Percentiles rank a stretch among this genome's conserved stretches.
These are phyloP conservation scores for Marasmius fiardii DNA, from an alignment of 1,284 basidiomycete genomes.

Conservation along the genomic window DNA sequence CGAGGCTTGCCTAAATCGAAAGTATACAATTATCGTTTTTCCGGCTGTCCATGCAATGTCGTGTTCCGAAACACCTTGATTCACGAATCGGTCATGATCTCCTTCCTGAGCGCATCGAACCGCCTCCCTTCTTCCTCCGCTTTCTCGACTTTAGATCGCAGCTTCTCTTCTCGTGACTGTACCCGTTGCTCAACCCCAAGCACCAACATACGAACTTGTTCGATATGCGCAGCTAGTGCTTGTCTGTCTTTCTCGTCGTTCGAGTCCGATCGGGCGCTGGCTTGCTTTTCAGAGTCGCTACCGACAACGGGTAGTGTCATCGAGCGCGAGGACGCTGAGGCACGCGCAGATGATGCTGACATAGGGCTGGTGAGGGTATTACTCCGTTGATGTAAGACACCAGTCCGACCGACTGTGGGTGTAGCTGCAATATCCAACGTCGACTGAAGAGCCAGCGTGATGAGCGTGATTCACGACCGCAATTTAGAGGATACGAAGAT, in stretches of 20 bases:
- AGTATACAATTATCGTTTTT: too few relatives aligned
- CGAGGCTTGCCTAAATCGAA: too few relatives aligned
- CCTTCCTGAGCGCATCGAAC: slow-evolving; percentile 45
- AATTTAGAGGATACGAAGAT: not conserved
- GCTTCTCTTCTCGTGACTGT: slow-evolving; percentile 58
- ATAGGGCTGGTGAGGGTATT: not conserved
- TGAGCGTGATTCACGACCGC: not conserved
- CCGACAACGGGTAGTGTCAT: slow-evolving; percentile 8
- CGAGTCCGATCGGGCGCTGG: slow-evolving; percentile 17
- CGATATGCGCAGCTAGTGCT: slow-evolving; percentile 53
- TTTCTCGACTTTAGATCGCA: slow-evolving; percentile 54
- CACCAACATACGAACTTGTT: slow-evolving; percentile 66
- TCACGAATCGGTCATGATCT: slow-evolving; percentile 17
- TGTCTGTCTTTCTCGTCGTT: slow-evolving; percentile 23
- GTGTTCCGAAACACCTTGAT: too few relatives aligned
- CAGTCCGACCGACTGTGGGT: slow-evolving; percentile 2
- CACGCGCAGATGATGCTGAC: slow-evolving; percentile 5
- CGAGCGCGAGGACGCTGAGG: slow-evolving; percentile 13
- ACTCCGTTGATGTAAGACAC: not conserved
- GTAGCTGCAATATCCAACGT: slow-evolving; percentile 46
- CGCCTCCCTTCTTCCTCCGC: slow-evolving; percentile 57
- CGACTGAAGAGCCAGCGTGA: slow-evolving; percentile 27
- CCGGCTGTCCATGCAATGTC: too few relatives aligned
- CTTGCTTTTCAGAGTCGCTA: not conserved
- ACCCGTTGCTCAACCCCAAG: slow-evolving; percentile 77